These are phyloP conservation scores for Exophiala aquamarina DNA, from an alignment of 2,329 filamentous ascomycete species.

Conservation along the genomic window DNA sequence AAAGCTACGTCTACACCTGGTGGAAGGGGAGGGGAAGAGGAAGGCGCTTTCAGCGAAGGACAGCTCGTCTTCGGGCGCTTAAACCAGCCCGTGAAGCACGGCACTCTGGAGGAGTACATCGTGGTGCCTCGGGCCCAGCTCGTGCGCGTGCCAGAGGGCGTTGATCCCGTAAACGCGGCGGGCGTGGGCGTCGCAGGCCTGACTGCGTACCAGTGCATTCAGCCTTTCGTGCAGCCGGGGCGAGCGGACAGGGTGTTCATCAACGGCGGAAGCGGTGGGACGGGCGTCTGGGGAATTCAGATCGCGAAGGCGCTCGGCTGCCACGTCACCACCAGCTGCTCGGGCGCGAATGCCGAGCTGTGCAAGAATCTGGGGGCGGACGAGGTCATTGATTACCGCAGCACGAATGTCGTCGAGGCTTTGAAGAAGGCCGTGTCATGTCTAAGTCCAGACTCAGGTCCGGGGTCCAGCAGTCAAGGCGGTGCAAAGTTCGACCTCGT, in stretches of 20 bases:
- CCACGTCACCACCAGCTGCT: constrained; percentile 61
- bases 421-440: constrained; percentile 39
- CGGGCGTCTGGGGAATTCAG: constrained; percentile 61
- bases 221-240: constrained; percentile 42
- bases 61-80: constrained; percentile 49
- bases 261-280: constrained; percentile 65
- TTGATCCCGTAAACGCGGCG: constrained; percentile 44
- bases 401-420: constrained; percentile 46
- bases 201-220: constrained; percentile 50
- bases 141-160: constrained; percentile 44
- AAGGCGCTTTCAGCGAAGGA: constrained; percentile 35
- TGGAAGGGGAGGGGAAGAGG: constrained; percentile 21
- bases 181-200: constrained; percentile 46
- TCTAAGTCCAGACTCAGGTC: too few relatives aligned
- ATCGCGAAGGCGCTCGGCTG: constrained; percentile 62
- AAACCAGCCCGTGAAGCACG: constrained; percentile 35
- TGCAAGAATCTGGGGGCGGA: constrained; percentile 62
- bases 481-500: constrained; percentile 53
- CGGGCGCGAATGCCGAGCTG: constrained; percentile 56
- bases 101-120: constrained; percentile 47
- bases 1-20: constrained; percentile 2
- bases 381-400: constrained; percentile 62
- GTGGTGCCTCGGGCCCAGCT: constrained; percentile 35
- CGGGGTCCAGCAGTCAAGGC: constrained; percentile 17
- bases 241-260: constrained; percentile 61